These are phyloP conservation scores for Penicillium brevicompactum DNA, from an alignment of 2,329 filamentous ascomycete species.

Conservation along the genomic window DNA sequence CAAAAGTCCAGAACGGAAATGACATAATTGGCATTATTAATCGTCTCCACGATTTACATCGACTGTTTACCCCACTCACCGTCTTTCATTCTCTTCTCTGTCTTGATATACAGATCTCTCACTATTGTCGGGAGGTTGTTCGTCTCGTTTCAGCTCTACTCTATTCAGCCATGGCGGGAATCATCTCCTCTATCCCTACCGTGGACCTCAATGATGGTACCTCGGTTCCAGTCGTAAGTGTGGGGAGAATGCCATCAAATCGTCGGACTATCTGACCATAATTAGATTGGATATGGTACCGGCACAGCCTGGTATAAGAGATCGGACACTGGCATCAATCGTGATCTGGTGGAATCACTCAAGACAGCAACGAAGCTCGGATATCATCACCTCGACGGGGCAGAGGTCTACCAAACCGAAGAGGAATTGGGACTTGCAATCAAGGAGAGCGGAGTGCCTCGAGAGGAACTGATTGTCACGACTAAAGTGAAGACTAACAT, in stretches of 20 bases:
- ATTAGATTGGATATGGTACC: slow-evolving; percentile 61
- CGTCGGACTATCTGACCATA: slow-evolving; percentile 3
- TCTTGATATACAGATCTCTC: background rate
- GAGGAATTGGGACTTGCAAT: slow-evolving; percentile 52
- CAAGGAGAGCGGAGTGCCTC: slow-evolving; percentile 47
- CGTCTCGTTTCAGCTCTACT: background rate
- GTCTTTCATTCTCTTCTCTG: background rate
- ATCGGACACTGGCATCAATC: slow-evolving; percentile 52
- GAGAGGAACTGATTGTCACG: slow-evolving; percentile 54
- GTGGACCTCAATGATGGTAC: slow-evolving; percentile 60
- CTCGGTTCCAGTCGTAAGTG: slow-evolving; percentile 56
- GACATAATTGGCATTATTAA: slow-evolving; percentile 25
- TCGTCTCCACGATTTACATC: background rate
- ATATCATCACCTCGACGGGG: slow-evolving; percentile 65
- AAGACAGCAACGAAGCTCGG: slow-evolving; percentile 62
- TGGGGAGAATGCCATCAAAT: background rate
- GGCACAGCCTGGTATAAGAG: slow-evolving; percentile 67
- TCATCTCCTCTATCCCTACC: slow-evolving; percentile 38
- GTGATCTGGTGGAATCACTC: slow-evolving; percentile 55
- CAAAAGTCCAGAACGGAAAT: slow-evolving; percentile 4
- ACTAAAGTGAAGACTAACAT: slow-evolving; percentile 61
- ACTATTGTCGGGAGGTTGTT: background rate
- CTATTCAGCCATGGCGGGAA: slow-evolving; percentile 9
- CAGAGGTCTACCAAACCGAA: slow-evolving; percentile 58
- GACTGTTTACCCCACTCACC: no score